A percentile compares a stretch with the other conserved stretches of the same genome.
phyloP scores from a whole-genome alignment of 2,329 filamentous ascomycete genomes.

The Calonectria naviculata region DNA sequence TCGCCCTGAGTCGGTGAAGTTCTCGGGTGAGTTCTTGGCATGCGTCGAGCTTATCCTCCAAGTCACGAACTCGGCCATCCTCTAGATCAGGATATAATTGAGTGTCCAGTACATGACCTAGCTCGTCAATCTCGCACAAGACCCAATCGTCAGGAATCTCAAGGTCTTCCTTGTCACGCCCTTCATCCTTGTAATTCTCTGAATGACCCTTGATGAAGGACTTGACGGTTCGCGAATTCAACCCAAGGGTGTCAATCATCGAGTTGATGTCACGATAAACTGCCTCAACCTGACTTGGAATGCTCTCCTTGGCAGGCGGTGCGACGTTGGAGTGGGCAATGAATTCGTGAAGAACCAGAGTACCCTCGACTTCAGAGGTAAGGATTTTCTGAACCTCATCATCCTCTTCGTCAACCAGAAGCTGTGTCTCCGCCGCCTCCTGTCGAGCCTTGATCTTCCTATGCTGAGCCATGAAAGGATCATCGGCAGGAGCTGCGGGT shows the following conservation, averaged over 20 bases:
- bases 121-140: constrained; percentile 78
- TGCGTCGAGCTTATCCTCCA: constrained; percentile 74
- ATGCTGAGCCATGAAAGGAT: constrained; percentile 62
- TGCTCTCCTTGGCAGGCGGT: constrained; percentile 64
- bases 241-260: constrained; percentile 92
- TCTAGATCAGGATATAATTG: constrained; percentile 75
- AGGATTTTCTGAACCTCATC: constrained; percentile 74
- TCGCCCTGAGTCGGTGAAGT: constrained; percentile 76
- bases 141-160: constrained; percentile 77
- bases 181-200: constrained; percentile 61
- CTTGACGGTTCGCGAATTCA: constrained; percentile 79
- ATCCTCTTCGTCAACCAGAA: constrained; percentile 76
- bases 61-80: constrained; percentile 73
- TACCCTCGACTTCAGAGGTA: constrained; percentile 69
- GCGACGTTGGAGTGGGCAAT: constrained; percentile 69
- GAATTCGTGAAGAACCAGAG: constrained; percentile 73
- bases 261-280: constrained; percentile 86
- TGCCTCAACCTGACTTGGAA: constrained; percentile 72
- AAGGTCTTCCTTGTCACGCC: constrained; percentile 74
- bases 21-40: constrained; percentile 78
- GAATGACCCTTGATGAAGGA: constrained; percentile 76
- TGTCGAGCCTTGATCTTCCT: constrained; percentile 64
- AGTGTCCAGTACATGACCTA: constrained; percentile 72
- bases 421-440: constrained; percentile 66
- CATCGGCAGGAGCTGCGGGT: constrained; percentile 48